Conservation (phyloP, 371 early-diverging fungal species). For the Lichtheimia ramosa region DNA sequence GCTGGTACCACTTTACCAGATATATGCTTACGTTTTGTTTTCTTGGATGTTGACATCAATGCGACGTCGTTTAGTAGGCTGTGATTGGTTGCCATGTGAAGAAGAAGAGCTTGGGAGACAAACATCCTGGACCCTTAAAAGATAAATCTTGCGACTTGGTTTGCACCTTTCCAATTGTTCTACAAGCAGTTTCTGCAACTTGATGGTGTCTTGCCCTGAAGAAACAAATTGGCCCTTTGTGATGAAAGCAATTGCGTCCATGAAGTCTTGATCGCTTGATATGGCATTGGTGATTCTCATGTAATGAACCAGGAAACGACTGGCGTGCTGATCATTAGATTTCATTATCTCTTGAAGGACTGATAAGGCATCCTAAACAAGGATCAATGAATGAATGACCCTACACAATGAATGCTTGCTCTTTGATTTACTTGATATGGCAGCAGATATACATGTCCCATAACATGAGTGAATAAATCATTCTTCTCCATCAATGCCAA, state of each 20-base stretch:
- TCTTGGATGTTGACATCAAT: too few species aligned
- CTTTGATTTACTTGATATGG: conserved; percentile 7
- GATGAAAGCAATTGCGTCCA: conserved; percentile 1
- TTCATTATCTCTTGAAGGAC: background rate
- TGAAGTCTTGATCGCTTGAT: background rate
- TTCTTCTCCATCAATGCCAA: conserved; percentile 4
- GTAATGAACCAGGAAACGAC: background rate
- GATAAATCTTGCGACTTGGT: too few species aligned
- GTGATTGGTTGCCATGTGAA: too few species aligned
- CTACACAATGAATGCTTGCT: background rate
- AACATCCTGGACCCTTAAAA: too few species aligned
- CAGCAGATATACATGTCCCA: conserved; percentile 8
- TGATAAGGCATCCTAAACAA: conserved; percentile 4
- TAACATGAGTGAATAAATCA: conserved; percentile 4
- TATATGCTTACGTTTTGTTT: too few species aligned
- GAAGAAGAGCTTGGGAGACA: too few species aligned
- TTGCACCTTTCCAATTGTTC: background rate
- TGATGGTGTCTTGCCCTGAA: background rate
- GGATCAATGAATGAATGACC: background rate
- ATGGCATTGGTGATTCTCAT: conserved; percentile 2
- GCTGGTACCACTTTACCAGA: too few species aligned
- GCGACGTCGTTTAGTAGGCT: too few species aligned
- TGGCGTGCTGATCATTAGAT: background rate
- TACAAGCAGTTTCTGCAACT: background rate
- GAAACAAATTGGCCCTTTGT: background rate